Base-by-base conservation (phyloP, 139 green algal genomes). In the Monoraphidium neglectum region DNA sequence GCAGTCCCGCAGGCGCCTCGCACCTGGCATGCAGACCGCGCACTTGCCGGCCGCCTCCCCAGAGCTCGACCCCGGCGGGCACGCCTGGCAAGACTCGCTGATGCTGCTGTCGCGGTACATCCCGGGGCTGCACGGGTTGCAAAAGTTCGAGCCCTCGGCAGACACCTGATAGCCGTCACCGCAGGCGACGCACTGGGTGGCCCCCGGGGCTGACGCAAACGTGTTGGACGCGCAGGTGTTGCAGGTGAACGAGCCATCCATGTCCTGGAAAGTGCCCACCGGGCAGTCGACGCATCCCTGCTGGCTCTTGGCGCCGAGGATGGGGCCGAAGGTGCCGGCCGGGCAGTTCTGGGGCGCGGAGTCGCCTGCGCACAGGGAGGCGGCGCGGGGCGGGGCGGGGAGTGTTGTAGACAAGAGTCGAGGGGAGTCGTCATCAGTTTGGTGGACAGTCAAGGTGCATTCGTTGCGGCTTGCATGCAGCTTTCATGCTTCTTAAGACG, bases 101-200 rank as follows among this genome's bases (percentile, higher is more conserved):
- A 75, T 15, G 0, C 65, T 53, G 40, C 65, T 40, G 53, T 80
- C 66, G 18, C 75, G 61, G 66, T 37, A 80, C 43, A 37, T 64
- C 2, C 75, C 75, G 8, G 75, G 24, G 6, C 36, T 15, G 40
- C 75, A 80, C 12, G 75, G 26, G 64, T 80, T 80, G 75, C 75
- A 80, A 12, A 77, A 59, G 60, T 77, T 77, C 49, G 47, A 68
- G 15, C 69, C 77, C 0, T 60, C 37, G 3, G 35, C n/a, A 0
- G 69, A 61, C 35, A 82, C 69, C 46, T 80, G 65, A 30, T 70
- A 80, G 2, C 75, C 75, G 26, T 80, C 75, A 6, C 75, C 75
- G 56, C 75, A 80, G 38, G 35, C 65, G 3, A 53, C 28, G 43
- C 75, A 80, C 16, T 28, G n/a, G 1, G 75, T 80, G 30, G 75